Evolutionary conservation across 2,329 filamentous ascomycete species (phyloP).

Genomic region (Sclerotinia trifoliorum): DNA sequence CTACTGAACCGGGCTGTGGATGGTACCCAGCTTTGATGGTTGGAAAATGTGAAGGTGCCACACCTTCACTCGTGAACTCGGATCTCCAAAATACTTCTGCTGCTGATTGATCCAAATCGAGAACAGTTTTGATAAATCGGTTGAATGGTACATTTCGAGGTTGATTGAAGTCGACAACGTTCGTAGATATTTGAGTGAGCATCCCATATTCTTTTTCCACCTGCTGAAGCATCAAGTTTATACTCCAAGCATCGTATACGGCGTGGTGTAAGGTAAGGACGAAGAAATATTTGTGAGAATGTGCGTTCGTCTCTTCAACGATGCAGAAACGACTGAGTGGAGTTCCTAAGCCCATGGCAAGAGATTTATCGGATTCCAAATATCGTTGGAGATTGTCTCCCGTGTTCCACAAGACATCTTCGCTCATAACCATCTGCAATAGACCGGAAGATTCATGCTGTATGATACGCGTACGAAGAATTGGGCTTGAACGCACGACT

Average conservation of each 20-base stretch:
- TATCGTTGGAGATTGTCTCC: slow-evolving; percentile 28
- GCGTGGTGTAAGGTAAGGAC: slow-evolving; percentile 57
- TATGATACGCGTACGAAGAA: slow-evolving; percentile 33
- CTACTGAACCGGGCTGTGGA: not conserved
- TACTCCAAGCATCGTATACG: slow-evolving; percentile 57
- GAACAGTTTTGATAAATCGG: slow-evolving; percentile 49
- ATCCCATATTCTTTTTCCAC: slow-evolving; percentile 25
- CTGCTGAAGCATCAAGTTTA: slow-evolving; percentile 40
- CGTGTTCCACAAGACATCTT: slow-evolving; percentile 24
- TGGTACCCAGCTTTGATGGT: slow-evolving; percentile 22
- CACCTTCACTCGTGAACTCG: slow-evolving; percentile 45
- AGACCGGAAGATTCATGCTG: slow-evolving; percentile 33
- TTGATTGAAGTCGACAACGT: slow-evolving; percentile 33
- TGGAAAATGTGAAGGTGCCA: slow-evolving; percentile 47
- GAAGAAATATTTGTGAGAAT: slow-evolving; percentile 41
- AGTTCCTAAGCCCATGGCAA: not conserved
- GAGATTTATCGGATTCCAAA: slow-evolving; percentile 10
- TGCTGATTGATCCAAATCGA: slow-evolving; percentile 42
- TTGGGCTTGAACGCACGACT: slow-evolving; percentile 14
- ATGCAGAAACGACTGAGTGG: slow-evolving; percentile 15
- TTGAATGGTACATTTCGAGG: slow-evolving; percentile 30
- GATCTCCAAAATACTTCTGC: slow-evolving; percentile 49
- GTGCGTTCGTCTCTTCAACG: slow-evolving; percentile 20
- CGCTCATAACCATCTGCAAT: slow-evolving; percentile 27
- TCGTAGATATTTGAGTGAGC: slow-evolving; percentile 30